Conservation (phyloP, 2,329 filamentous ascomycete species). For the Beauveria sp. region DNA sequence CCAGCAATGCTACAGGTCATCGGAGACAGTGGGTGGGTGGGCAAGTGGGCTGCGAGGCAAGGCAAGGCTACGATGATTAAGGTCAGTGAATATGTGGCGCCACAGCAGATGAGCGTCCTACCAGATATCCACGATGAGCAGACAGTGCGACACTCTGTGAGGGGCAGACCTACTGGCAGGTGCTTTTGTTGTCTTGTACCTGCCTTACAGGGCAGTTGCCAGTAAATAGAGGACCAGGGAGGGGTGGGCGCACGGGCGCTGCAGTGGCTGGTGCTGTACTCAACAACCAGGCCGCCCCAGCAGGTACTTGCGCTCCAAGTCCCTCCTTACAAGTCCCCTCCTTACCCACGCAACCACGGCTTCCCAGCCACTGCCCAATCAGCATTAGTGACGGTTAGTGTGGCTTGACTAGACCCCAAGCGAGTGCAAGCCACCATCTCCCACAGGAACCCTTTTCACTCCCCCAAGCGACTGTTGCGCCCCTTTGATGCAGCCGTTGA, state of each 20-base stretch:
- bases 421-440: slow-evolving; percentile 10
- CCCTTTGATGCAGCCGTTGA: background rate
- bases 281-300: no score
- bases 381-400: background rate
- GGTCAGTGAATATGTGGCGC: background rate
- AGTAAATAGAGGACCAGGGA: background rate
- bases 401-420: slow-evolving; percentile 1
- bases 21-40: background rate
- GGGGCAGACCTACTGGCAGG: background rate
- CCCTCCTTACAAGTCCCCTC: background rate
- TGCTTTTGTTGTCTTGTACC: background rate
- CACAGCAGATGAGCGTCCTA: background rate
- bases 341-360: background rate
- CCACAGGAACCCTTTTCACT: background rate
- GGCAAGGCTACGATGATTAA: slow-evolving; percentile 1
- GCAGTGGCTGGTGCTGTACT: background rate
- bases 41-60: slow-evolving; percentile 3
- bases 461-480: background rate
- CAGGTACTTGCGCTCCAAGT: background rate
- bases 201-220: slow-evolving; percentile 9
- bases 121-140: no score
- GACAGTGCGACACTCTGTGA: background rate
- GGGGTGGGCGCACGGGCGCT: background rate
- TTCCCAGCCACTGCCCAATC: background rate
- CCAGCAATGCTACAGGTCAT: slow-evolving; percentile 6